These are phyloP conservation scores for Pseudonitzschia pungens DNA, from an alignment of 108 stramenopile genomes.

Conservation along the genomic window DNA sequence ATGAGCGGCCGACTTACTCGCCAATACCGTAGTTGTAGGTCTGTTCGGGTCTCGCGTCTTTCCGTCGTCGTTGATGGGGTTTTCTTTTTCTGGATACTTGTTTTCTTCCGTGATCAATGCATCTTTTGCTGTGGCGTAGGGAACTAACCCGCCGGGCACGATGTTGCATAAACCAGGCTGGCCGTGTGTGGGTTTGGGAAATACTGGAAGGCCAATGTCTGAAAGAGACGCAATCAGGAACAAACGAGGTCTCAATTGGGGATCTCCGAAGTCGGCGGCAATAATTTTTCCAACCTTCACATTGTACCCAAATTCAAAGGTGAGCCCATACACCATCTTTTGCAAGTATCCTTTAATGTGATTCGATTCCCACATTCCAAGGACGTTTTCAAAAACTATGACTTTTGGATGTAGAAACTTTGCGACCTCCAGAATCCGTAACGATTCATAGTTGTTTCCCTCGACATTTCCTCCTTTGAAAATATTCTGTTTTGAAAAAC, in stretches of 20 bases:
- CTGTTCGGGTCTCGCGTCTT: background rate
- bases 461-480: background rate
- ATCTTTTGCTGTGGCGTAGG: background rate
- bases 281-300: conserved; percentile 4
- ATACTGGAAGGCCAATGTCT: background rate
- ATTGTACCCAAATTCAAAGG: background rate
- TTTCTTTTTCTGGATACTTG: conserved; percentile 7
- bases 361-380: background rate
- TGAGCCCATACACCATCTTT: conserved; percentile 5
- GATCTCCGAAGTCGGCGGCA: conserved; percentile 12
- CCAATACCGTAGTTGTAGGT: conserved; percentile 4
- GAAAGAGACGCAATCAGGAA: conserved; percentile 9
- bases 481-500: conserved; percentile 8
- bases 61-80: background rate
- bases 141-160: background rate
- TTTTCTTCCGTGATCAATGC: conserved; percentile 1
- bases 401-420: background rate
- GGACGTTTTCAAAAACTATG: conserved; percentile 15
- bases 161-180: background rate
- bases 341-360: conserved; percentile 8
- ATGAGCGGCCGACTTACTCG: background rate
- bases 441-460: conserved; percentile 2
- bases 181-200: conserved; percentile 8
- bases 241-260: conserved; percentile 3
- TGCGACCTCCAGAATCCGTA: conserved; percentile 5